Conservation (phyloP, 129 eudicot genomes). For the Pittosporum tobira region DNA sequence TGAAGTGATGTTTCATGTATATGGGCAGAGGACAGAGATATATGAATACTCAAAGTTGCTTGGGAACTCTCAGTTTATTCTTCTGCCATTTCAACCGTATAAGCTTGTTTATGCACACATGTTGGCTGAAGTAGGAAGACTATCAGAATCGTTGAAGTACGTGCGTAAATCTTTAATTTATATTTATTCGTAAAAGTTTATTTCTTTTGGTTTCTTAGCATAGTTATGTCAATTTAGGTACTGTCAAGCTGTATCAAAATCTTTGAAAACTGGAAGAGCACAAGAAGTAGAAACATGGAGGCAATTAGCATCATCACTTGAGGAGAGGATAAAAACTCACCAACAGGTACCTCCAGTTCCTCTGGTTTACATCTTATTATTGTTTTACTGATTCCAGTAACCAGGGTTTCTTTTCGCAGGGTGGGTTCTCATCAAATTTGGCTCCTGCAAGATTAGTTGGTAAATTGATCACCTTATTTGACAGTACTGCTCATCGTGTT, state of each 20-base stretch:
- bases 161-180: slow-evolving; percentile 5
- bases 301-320: slow-evolving; percentile 66
- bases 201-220: slow-evolving; percentile 13
- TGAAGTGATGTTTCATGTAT: slow-evolving; percentile 16
- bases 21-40: slow-evolving; percentile 83
- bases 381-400: not conserved
- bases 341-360: slow-evolving; percentile 56
- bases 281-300: slow-evolving; percentile 71
- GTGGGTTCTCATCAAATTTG: slow-evolving; percentile 80
- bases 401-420: slow-evolving; percentile 35
- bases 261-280: slow-evolving; percentile 82
- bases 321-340: slow-evolving; percentile 79
- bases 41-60: slow-evolving; percentile 77
- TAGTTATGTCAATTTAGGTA: slow-evolving; percentile 46
- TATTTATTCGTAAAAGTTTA: not conserved
- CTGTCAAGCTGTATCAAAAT: slow-evolving; percentile 70
- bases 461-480: slow-evolving; percentile 72
- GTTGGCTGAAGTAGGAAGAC: slow-evolving; percentile 96
- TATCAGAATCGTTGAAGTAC: slow-evolving; percentile 83
- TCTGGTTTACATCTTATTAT: not conserved
- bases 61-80: slow-evolving; percentile 85
- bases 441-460: slow-evolving; percentile 87
- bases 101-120: slow-evolving; percentile 83
- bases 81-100: slow-evolving; percentile 88
- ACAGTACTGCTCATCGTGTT: slow-evolving; percentile 84